Percentiles rank a stretch among this genome's conserved stretches.
Evolutionary conservation across 305 asterid genomes (phyloP).

Genomic region (Fraxinus ornus): DNA sequence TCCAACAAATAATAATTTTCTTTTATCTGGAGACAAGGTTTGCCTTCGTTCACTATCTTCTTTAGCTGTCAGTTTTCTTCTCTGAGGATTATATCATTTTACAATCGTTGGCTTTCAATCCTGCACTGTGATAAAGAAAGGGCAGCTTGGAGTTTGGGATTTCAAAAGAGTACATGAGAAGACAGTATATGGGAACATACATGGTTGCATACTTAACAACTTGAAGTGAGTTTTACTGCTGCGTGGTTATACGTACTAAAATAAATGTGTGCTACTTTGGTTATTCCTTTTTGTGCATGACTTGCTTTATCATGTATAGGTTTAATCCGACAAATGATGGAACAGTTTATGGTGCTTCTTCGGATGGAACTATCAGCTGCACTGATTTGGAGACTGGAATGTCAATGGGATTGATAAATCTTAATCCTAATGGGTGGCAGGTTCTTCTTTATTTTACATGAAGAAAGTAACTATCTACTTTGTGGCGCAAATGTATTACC

Average conservation of each 20-base stretch:
- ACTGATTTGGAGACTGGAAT: conserved; percentile 93
- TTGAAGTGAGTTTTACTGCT: conserved; percentile 65
- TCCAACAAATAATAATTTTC: conserved; percentile 76
- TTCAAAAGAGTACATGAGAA: conserved; percentile 76
- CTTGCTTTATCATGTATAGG: conserved; percentile 43
- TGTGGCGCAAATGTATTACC: not conserved
- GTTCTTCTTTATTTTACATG: conserved; percentile 31
- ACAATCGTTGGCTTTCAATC: conserved; percentile 15
- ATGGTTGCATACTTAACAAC: conserved; percentile 81
- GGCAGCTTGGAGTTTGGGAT: conserved; percentile 99
- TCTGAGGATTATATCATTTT: conserved; percentile 12
- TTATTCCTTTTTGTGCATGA: conserved; percentile 7
- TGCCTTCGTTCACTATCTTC: conserved; percentile 12
- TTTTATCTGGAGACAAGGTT: conserved; percentile 96
- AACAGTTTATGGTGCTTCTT: conserved; percentile 81
- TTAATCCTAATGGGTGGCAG: conserved; percentile 98
- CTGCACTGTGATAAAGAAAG: conserved; percentile 59
- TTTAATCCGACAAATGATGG: conserved; percentile 73
- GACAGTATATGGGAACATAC: conserved; percentile 76
- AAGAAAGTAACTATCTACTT: not conserved
- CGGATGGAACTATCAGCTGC: conserved; percentile 91
- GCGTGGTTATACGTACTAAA: not conserved
- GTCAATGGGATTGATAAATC: conserved; percentile 68
- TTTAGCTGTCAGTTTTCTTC: conserved; percentile 6
- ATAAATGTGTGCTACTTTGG: conserved; percentile 7